Evolutionary conservation across 306 rosid genomes (phyloP).

Genomic region (Cicer arietinum): DNA sequence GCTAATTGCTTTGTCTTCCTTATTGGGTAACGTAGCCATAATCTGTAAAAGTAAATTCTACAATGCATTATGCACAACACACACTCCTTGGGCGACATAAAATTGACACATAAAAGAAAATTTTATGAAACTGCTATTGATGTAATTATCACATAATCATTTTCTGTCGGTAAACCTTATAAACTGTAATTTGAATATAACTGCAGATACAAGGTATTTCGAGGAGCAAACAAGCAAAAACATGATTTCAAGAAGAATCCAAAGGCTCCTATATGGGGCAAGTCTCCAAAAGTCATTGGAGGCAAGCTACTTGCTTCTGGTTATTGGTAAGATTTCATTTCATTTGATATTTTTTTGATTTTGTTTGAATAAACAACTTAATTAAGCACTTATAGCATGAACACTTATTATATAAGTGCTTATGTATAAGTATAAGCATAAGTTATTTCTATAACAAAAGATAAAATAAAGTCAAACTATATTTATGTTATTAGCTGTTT

Average conservation of each 20-base stretch:
- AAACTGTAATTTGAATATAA: conserved; percentile 36
- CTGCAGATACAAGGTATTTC: conserved; percentile 83
- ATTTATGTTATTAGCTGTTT: no score
- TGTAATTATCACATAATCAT: conserved; percentile 21
- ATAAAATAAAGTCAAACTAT: no score
- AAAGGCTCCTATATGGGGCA: conserved; percentile 90
- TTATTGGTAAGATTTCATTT: conserved; percentile 75
- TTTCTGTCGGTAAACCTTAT: conserved; percentile 7
- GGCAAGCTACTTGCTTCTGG: conserved; percentile 97
- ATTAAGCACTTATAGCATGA: no score
- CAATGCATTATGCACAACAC: conserved; percentile 20
- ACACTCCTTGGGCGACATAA: conserved; percentile 19
- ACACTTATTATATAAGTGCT: no score
- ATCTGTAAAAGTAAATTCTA: conserved; percentile 21
- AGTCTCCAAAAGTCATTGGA: conserved; percentile 82
- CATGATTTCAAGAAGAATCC: conserved; percentile 88
- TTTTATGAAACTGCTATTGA: not conserved
- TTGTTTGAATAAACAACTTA: no score
- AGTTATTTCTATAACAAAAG: no score
- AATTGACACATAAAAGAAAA: not conserved
- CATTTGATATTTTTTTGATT: not conserved
- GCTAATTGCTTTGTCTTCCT: conserved; percentile 84
- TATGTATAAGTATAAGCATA: no score
- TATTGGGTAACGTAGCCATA: conserved; percentile 67
- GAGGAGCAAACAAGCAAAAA: conserved; percentile 99